Evolutionary conservation across 106 monocot species (phyloP), one percentile per base, ranked within the genome.

Genomic region (Iris macrosiphon): DNA sequence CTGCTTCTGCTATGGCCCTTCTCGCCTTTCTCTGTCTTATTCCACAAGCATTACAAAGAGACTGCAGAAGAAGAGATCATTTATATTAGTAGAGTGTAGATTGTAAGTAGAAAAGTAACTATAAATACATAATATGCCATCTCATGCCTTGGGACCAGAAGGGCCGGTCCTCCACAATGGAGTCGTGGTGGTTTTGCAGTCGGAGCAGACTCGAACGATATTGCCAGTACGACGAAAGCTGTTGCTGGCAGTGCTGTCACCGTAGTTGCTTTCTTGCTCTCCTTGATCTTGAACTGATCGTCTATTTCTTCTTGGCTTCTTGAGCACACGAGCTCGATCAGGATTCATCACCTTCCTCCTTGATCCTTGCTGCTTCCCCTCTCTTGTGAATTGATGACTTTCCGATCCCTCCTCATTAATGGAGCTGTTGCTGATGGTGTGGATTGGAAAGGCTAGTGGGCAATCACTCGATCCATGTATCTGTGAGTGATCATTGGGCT

Each of bases 1-100:
- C 64, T 26, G 59, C 59, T 7, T 58, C 64, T 16, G 73, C 69
- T 66, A 59, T 25, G 28, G 75, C 75, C 31, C 68, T 37, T 49
- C 76, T 68, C 3, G 72, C 81, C 42, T 72, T 76, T 60, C 75
- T 76, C 55, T 72, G 81, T 68, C 81, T 62, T 72, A 76, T 76
- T 31, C 81, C 81, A 33, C 81, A 81, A 26, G 81, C 76, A 44
- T 81, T 82, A 42, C 81, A 82, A 4, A 82, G 75, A 27, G 76
- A 76, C 81, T 82, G 68, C 74, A 41, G 0, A 12, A n/a, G n/a
- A n/a, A 17, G 23, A 1, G 18, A n/a, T n/a, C n/a, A n/a, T n/a
- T n/a, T n/a, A n/a, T n/a, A n/a, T n/a, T n/a, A n/a, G n/a, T n/a
- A n/a, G n/a, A n/a, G n/a, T n/a, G n/a, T n/a, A n/a, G n/a, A n/a